Base-by-base conservation (phyloP, 1,139 yeast species). In the Eremothecium cymbalariae region DNA sequence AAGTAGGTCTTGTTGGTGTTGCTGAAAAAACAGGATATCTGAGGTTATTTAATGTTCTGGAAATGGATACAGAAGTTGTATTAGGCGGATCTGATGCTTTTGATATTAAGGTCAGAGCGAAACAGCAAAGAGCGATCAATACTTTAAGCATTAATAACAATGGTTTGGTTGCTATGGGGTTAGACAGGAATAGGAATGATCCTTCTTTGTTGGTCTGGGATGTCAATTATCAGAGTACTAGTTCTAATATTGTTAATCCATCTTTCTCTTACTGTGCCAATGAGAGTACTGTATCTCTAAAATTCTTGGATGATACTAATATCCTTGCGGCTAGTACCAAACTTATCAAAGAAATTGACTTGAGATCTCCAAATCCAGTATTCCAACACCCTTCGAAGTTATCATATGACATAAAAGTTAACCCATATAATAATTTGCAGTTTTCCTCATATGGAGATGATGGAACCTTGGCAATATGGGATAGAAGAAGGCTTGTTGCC, bases 401-500 rank as follows among this genome's bases (percentile, higher is more conserved):
- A 42, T 77, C 88, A 0, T 66, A 74, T 45, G 83, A 83, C 8
- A 67, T 88, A 29, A 67, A 72, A 7, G 64, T 79, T 25, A 90
- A 84, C 51, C 90, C 82, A 3, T 74, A 76, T 48, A 67, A 71
- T 40, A 69, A 68, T 23, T 68, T 73, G 56, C 68, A 73, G 44
- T 83, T 85, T 56, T 74, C 84, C 25, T 77, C 94, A 0, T 73
- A 72, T 44, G 73, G 85, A 34, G 95, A 85, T 47, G 93, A 83
- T 50, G 95, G 95, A 1, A 73, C 93, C 0, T 62, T 86, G 38
- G 78, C 90, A 0, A 67, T 86, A 9, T 88, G 95, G 94, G 97
- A 88, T 55, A 68, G 94, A 41, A 68, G 96, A 40, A 77, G 72
- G 44, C 57, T 85, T 41, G 47, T 62, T 25, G 41, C 47, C 17